Evolutionary conservation across 495 filamentous ascomycete species (phyloP).

Genomic region (Eremomyces bilateralis): DNA sequence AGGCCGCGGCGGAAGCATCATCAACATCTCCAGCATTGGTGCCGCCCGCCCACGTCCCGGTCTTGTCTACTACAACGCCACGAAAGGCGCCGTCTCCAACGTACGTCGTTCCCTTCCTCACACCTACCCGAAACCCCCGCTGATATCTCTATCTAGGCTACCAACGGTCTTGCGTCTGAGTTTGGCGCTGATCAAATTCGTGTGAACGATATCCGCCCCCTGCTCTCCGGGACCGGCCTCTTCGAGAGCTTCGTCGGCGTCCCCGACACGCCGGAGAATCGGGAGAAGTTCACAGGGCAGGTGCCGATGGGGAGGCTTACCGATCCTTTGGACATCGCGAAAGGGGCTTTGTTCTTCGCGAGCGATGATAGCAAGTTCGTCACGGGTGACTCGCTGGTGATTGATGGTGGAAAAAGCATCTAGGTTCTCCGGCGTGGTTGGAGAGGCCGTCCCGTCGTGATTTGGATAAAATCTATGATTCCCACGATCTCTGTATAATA

Average conservation of each 20-base stretch:
- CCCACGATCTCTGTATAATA: no score
- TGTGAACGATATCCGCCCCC: constrained; percentile 39
- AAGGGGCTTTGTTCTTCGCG: constrained; percentile 14
- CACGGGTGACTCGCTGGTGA: constrained; percentile 12
- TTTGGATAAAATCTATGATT: no score
- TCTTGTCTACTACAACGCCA: constrained; percentile 49
- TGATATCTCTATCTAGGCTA: constrained; percentile 21
- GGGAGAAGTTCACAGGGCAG: constrained; percentile 40
- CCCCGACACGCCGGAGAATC: constrained; percentile 44
- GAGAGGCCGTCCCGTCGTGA: no score
- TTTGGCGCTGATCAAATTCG: constrained; percentile 43
- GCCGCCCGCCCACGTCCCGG: constrained; percentile 40
- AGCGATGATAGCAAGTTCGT: constrained; percentile 16
- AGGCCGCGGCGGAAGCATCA: constrained; percentile 35
- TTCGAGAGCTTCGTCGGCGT: constrained; percentile 45
- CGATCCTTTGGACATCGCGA: constrained; percentile 14
- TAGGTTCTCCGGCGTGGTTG: no score
- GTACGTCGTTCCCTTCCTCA: constrained; percentile 15
- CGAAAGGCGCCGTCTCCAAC: constrained; percentile 43
- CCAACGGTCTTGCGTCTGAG: constrained; percentile 45
- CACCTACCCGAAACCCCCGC: neutral
- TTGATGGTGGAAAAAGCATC: constrained; percentile 13
- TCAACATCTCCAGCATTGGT: constrained; percentile 46
- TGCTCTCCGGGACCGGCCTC: constrained; percentile 38
- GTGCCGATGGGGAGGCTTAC: constrained; percentile 34